Evolutionary conservation across 2,329 filamentous ascomycete genomes (phyloP).

Genomic region (Phialophora chinensis): DNA sequence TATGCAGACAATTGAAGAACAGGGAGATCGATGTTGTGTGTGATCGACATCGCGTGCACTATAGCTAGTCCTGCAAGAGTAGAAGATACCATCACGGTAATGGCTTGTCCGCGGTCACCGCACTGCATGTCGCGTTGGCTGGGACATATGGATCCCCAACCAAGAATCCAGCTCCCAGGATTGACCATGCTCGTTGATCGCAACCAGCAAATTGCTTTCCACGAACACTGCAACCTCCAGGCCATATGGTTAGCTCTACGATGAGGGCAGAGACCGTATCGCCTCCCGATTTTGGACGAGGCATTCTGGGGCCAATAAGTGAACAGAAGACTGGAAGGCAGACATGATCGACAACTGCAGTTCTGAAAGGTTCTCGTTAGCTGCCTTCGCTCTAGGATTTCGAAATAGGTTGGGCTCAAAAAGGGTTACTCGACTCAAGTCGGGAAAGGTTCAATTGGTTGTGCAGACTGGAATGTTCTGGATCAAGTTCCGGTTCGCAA

Average conservation of each 20-base stretch:
- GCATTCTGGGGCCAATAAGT: neutral
- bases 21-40: neutral
- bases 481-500: slow-evolving; percentile 1
- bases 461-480: neutral
- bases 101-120: neutral
- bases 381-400: neutral
- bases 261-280: neutral
- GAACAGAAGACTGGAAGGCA: neutral
- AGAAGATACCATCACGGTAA: neutral
- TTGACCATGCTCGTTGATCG: neutral
- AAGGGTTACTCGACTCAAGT: neutral
- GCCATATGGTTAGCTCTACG: neutral
- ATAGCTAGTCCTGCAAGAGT: neutral
- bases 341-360: neutral
- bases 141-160: neutral
- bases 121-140: neutral
- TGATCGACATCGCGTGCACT: neutral
- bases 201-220: neutral
- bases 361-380: neutral
- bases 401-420: neutral
- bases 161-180: neutral
- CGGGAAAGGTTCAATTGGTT: neutral
- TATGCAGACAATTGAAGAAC: neutral
- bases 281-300: neutral
- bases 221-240: neutral